Evolutionary conservation across 2,329 filamentous ascomycete species (phyloP), one percentile per base, ranked within the genome.

Genomic region (Exophiala aquamarina): DNA sequence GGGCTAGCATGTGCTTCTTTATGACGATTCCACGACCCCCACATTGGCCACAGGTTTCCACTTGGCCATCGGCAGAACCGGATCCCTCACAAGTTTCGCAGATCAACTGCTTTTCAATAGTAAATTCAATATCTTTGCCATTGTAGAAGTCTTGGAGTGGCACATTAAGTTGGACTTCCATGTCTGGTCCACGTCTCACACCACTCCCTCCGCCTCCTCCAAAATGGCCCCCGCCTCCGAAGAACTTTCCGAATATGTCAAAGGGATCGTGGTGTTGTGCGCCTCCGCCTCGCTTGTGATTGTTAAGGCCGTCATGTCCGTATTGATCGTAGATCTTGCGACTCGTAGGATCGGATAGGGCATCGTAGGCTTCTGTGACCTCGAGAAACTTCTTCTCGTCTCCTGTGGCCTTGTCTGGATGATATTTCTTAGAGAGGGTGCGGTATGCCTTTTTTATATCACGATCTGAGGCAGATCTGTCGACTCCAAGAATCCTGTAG

Each of bases 381-480:
- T 90, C 82, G 67, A 96, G 89, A 66, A 98, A 98, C 67, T 92
- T 95, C 66, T 91, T 80, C 58, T 92, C 83, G 28, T 91, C 92
- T 13, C 73, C 86, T 61, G 79, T 93, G 86, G 92, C 90, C 79
- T 98, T 98, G 70, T 98, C 93, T 3, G 93, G 93, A 65, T 98
- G 93, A 68, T 81, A 96, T 67, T 94, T 95, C 70, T 97, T 97
- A 74, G 88, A 94, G 9, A 98, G 77, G 50, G 83, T 84, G 50
- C 91, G 83, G 70, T 98, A 98, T 17, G 93, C 91, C 36, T 87
- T 87, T 70, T 98, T 98, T 66, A 98, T 86, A 61, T 97, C 86
- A 62, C 84, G 84, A 44, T 95, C 90, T 37, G 82, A 84, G 13
- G 92, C 92, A 50, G 84, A 76, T 62, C 82, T 89, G 62, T 85